Percentiles rank a stretch among this genome's conserved stretches.
Conservation (phyloP, 1,284 basidiomycete species). For the Cryptococcus floricola region DNA sequence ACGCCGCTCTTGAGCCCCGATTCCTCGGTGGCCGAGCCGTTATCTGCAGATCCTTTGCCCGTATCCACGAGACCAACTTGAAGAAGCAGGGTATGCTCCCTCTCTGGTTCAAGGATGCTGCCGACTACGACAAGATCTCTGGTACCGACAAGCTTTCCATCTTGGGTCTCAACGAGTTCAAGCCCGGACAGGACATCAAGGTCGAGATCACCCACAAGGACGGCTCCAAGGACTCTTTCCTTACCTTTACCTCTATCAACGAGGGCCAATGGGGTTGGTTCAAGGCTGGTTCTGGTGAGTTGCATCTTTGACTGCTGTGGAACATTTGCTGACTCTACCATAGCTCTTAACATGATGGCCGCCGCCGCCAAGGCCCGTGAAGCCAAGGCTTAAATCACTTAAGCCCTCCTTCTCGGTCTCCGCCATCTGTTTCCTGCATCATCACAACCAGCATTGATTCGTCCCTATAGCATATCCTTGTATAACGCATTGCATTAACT, state of each 20-base stretch:
- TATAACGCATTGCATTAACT: conserved; percentile 3
- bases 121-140: conserved; percentile 84
- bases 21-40: conserved; percentile 94
- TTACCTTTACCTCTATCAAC: conserved; percentile 43
- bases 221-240: conserved; percentile 63
- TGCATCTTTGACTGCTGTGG: neutral
- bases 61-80: conserved; percentile 95
- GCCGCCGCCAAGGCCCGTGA: conserved; percentile 30
- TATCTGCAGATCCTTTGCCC: conserved; percentile 91
- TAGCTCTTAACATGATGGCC: conserved; percentile 47
- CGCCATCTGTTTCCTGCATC: neutral
- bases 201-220: conserved; percentile 75
- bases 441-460: neutral
- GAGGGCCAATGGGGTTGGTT: conserved; percentile 90
- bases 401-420: neutral
- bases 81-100: conserved; percentile 82
- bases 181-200: conserved; percentile 82
- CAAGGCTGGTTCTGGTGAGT: conserved; percentile 72
- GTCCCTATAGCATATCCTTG: neutral
- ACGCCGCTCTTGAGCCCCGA: conserved; percentile 95
- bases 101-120: conserved; percentile 78
- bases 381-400: neutral
- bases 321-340: neutral
- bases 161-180: conserved; percentile 73
- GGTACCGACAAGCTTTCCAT: conserved; percentile 81